A percentile compares a stretch with the other conserved stretches of the same genome.
phyloP scores from a whole-genome alignment of 2,329 filamentous ascomycete genomes.

The Teratosphaeria zuluensis region DNA sequence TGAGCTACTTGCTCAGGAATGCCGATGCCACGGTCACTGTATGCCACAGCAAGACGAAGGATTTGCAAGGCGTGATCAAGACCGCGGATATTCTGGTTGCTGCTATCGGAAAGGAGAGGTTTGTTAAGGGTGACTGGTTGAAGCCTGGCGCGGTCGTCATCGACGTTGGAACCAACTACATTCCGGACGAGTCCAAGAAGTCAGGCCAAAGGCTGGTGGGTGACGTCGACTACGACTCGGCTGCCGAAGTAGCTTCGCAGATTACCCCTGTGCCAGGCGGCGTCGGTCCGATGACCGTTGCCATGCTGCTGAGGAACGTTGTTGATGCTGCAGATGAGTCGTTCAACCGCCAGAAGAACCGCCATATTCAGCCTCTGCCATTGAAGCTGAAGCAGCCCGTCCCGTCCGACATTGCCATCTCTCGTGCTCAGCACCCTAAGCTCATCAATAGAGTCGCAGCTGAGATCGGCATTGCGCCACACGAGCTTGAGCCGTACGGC shows the following conservation, averaged over 20 bases:
- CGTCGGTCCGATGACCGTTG: constrained; percentile 97
- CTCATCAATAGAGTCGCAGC: constrained; percentile 73
- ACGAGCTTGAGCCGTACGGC: constrained; percentile 90
- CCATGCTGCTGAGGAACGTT: constrained; percentile 94
- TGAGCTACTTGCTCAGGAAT: constrained; percentile 90
- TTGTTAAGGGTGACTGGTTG: constrained; percentile 90
- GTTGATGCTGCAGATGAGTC: constrained; percentile 74
- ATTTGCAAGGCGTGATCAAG: constrained; percentile 65
- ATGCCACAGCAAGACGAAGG: constrained; percentile 80
- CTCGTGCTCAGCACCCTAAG: constrained; percentile 83
- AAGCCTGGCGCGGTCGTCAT: constrained; percentile 94
- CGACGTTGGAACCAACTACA: constrained; percentile 95
- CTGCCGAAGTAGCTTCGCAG: constrained; percentile 73
- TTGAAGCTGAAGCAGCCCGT: constrained; percentile 71
- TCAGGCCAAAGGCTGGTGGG: constrained; percentile 86
- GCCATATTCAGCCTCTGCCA: constrained; percentile 72
- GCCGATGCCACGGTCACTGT: constrained; percentile 94
- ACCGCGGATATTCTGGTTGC: constrained; percentile 82
- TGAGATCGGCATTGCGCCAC: constrained; percentile 77
- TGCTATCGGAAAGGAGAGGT: constrained; percentile 77
- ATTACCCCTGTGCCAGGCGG: constrained; percentile 96
- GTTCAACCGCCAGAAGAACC: constrained; percentile 72
- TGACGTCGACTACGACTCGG: constrained; percentile 86
- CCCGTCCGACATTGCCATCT: constrained; percentile 92
- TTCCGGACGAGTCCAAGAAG: constrained; percentile 80